These are phyloP conservation scores for Candida yuanshanica DNA, from an alignment of 805 yeast genomes.

Conservation along the genomic window DNA sequence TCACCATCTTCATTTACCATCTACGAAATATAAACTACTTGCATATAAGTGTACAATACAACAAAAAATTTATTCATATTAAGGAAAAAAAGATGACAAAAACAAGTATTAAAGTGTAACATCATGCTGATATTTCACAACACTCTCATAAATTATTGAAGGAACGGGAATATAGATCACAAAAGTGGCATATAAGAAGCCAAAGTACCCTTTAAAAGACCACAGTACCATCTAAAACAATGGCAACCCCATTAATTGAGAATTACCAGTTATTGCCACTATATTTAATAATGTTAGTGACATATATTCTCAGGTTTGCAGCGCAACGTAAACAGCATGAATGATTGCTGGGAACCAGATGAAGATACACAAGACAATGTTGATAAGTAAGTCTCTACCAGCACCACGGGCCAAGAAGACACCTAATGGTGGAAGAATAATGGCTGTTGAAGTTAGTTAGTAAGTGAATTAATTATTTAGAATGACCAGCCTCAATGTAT, in stretches of 20 bases:
- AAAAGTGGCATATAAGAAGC: too few relatives aligned
- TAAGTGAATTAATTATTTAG: not conserved
- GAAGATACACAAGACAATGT: slow-evolving; percentile 54
- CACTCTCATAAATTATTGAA: not conserved
- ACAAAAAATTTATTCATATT: not conserved
- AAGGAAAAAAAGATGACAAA: not conserved
- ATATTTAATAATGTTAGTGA: too few relatives aligned
- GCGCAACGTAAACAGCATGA: slow-evolving; percentile 64
- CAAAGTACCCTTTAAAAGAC: too few relatives aligned
- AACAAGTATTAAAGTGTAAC: not conserved
- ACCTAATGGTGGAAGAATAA: slow-evolving; percentile 71
- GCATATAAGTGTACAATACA: not conserved
- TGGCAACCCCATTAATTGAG: too few relatives aligned
- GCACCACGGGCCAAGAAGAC: slow-evolving; percentile 67
- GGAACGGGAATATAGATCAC: not conserved
- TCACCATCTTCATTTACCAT: too few relatives aligned
- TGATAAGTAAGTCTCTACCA: slow-evolving; percentile 58
- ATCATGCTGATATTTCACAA: not conserved
- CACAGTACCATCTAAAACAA: too few relatives aligned
- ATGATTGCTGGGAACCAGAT: slow-evolving; percentile 77
- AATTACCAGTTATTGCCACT: too few relatives aligned
- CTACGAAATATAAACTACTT: too few relatives aligned
- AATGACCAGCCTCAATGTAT: too few relatives aligned
- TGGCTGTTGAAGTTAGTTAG: slow-evolving; percentile 30
- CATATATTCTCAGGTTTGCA: slow-evolving; percentile 6